Conservation (phyloP, 441 rosid genomes). For the Mallotus japonicus region DNA sequence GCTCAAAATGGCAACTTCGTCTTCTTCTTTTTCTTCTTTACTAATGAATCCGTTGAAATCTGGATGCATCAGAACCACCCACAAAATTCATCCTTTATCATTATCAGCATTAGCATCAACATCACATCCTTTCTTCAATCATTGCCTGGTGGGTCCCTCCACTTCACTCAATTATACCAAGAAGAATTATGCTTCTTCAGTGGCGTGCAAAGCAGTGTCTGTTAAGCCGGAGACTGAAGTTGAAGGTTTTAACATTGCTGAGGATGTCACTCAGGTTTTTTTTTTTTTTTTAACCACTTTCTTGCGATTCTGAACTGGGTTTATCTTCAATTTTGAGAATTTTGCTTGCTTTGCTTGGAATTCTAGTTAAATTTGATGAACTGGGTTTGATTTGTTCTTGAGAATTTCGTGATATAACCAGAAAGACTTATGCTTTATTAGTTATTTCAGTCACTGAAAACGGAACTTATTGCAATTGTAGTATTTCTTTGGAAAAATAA, state of each 20-base stretch:
- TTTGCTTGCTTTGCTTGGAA: not conserved
- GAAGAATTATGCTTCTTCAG: conserved; percentile 24
- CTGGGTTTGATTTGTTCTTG: not conserved
- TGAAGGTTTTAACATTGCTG: conserved; percentile 87
- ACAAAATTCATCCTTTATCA: conserved; percentile 14
- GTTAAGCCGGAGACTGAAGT: conserved; percentile 55
- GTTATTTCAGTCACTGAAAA: not conserved
- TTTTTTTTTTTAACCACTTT: not conserved
- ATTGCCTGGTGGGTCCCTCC: conserved; percentile 27
- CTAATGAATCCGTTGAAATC: conserved; percentile 45
- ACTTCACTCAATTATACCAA: conserved; percentile 24
- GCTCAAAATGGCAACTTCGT: conserved; percentile 25
- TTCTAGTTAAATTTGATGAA: no score
- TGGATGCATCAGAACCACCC: conserved; percentile 34
- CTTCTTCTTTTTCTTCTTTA: conserved; percentile 34
- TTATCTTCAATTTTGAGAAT: not conserved
- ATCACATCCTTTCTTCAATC: conserved; percentile 20
- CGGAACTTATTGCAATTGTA: not conserved
- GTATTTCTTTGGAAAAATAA: not conserved
- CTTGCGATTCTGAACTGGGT: not conserved
- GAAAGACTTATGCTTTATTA: not conserved
- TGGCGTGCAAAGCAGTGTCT: conserved; percentile 74
- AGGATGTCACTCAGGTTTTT: conserved; percentile 75
- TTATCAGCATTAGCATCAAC: not conserved
- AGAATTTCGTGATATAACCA: not conserved